Base-by-base conservation (phyloP, 2,329 filamentous ascomycete genomes). In the Furcasterigmium sp. region DNA sequence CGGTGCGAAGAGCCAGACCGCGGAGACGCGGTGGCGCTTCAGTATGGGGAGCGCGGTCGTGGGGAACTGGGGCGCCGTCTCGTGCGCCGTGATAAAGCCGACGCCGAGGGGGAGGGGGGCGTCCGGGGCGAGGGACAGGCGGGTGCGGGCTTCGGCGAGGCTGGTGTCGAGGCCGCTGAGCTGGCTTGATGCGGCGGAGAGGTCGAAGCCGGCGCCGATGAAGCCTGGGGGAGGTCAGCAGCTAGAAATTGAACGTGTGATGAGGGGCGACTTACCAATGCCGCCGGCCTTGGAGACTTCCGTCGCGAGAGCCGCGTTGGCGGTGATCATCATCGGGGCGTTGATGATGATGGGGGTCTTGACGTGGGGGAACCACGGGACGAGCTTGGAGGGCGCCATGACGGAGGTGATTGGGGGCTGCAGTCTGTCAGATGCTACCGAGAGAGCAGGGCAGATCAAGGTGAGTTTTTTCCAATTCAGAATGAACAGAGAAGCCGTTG, bases 1-100 rank as follows among this genome's bases (percentile, higher is more conserved):
- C 2, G 80, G 79, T 3, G 82, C 82, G 53, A 85, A 86, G 37
- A 87, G 70, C 83, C 83, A 87, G 8, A 82, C 67, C 1, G 79
- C 82, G 3, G 72, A 73, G 2, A 82, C 80, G 0, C 60, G 61
- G 57, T 80, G 73, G 46, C 67, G 62, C 19, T 56, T 55, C 15
- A 87, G 63, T 11, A 84, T 50, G 2, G 73, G 72, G 3, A 79
- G 56, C 2, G 68, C 65, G n/a, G 66, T 70, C 43, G 59, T 47
- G 20, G 52, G 46, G 50, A 76, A 75, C 40, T 61, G 50, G 1
- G 46, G n/a, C 2, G 65, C 52, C 19, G 65, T 64, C 18, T 62
- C 57, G 41, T 72, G 61, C 44, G 77, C 78, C 37, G 79, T 75
- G 42, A 85, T 70, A 59, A 86, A 81, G 43, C 82, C 83, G 4